Evolutionary conservation across 140 eudicot species (phyloP), one percentile per base, ranked within the genome.

Genomic region (Oenanthe javanica): DNA sequence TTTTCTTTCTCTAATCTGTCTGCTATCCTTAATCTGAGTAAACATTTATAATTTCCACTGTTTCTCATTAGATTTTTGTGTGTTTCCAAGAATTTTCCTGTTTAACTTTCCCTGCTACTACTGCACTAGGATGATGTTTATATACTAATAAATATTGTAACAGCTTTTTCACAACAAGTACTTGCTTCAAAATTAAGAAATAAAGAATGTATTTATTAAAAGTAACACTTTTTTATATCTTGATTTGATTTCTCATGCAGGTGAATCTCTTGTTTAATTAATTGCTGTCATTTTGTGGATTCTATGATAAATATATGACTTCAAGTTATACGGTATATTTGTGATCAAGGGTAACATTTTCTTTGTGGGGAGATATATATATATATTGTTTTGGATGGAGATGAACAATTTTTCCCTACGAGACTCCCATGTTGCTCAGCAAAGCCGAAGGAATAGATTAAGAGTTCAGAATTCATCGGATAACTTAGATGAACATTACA

Each of bases 381-480:
- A 31, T 12, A 11, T 11, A 50, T 40, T 49, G 25, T 21, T 63
- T 43, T 43, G 3, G 31, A 90, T 93, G 97, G 97, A 93, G 79
- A 87, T 86, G 89, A 89, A 84, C 87, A 89, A 85, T 72, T 66
- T 87, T 46, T 82, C 43, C 43, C 0, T 12, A 81, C 79, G 85
- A 48, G 91, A 87, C 73, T 83, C 87, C 23, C 98, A 93, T 72
- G 88, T 91, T 48, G 94, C 98, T 1, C 98, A 91, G 77, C 90
- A 89, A 86, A 91, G 87, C 88, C 85, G 96, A 48, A 88, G 98
- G 4, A 93, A 91, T 82, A 93, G 91, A 85, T 66, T 93, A 42
- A 86, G 98, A 63, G 80, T 89, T 76, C 86, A 88, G n/a, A 81
- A 77, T 80, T 74, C 31, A 31, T 31, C 86, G 75, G 83, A 84